A percentile compares a stretch with the other conserved stretches of the same genome.
Conservation (phyloP, 306 rosid species). For the Sechiopsis laciniata region DNA sequence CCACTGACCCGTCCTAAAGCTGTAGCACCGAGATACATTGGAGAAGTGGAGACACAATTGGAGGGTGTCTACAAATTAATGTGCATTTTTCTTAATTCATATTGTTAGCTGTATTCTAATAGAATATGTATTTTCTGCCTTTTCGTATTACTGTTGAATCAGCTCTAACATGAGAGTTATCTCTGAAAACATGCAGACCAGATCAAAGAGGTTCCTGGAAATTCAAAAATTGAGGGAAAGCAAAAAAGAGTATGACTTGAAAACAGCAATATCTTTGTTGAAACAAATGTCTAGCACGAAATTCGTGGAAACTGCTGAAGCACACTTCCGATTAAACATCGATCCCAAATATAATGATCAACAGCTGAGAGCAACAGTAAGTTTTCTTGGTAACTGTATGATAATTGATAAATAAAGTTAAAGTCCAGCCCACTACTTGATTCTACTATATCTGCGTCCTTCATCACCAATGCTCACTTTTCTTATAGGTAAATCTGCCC, state of each 20-base stretch:
- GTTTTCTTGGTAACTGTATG: constrained; percentile 23
- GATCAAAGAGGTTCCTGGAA: constrained; percentile 96
- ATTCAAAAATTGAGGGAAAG: constrained; percentile 79
- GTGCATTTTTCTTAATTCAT: not conserved
- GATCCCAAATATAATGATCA: constrained; percentile 98
- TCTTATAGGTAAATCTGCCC: constrained; percentile 73
- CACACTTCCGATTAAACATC: constrained; percentile 95
- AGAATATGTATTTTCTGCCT: not conserved
- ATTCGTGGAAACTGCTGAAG: constrained; percentile 89
- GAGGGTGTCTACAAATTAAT: too few relatives aligned
- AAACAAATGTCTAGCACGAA: constrained; percentile 62
- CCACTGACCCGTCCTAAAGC: too few relatives aligned
- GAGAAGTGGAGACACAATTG: too few relatives aligned
- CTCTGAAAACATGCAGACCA: constrained; percentile 34
- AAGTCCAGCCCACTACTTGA: not conserved
- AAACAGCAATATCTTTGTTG: constrained; percentile 67
- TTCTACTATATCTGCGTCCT: not conserved
- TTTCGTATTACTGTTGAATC: not conserved
- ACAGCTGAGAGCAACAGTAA: constrained; percentile 93
- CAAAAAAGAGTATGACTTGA: constrained; percentile 76
- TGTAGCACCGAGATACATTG: too few relatives aligned
- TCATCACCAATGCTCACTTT: not conserved
- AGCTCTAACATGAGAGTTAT: constrained; percentile 14
- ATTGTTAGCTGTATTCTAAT: not conserved
- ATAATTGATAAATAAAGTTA: constrained; percentile 2